Conservation (phyloP, 345 rosid genomes). For the Capsella bursapastoris region DNA sequence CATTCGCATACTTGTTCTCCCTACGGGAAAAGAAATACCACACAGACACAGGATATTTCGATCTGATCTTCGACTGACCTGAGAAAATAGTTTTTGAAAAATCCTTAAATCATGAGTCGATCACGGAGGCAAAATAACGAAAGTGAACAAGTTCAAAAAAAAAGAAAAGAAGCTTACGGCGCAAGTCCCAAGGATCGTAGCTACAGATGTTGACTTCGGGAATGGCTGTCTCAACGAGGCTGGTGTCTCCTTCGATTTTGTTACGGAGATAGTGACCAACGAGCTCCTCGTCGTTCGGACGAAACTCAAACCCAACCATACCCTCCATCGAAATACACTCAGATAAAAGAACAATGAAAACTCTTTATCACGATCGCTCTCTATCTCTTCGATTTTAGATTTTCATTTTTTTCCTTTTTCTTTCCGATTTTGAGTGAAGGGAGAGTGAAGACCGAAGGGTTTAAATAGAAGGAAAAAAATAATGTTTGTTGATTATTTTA, state of each 20-base stretch:
- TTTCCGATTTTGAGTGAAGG: too few species aligned
- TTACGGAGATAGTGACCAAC: constrained; percentile 45
- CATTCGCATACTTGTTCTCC: neutral
- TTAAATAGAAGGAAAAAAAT: too few species aligned
- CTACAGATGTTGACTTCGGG: constrained; percentile 48
- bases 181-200: constrained; percentile 61
- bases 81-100: too few species aligned
- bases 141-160: too few species aligned
- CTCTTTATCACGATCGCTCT: too few species aligned
- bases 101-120: too few species aligned
- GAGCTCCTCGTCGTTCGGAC: constrained; percentile 57
- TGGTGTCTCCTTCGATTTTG: constrained; percentile 41
- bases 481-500: too few species aligned
- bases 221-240: constrained; percentile 15
- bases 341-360: too few species aligned
- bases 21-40: constrained; percentile 45
- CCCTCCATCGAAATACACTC: neutral
- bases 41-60: constrained; percentile 28
- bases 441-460: too few species aligned
- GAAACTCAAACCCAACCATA: constrained; percentile 48
- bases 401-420: too few species aligned
- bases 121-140: too few species aligned
- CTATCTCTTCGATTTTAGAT: too few species aligned
- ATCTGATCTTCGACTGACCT: neutral
- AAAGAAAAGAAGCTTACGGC: constrained; percentile 29